These are phyloP conservation scores for Boletus pseudo-olivaceus DNA, from an alignment of 768 basidiomycete species.

Conservation along the genomic window DNA sequence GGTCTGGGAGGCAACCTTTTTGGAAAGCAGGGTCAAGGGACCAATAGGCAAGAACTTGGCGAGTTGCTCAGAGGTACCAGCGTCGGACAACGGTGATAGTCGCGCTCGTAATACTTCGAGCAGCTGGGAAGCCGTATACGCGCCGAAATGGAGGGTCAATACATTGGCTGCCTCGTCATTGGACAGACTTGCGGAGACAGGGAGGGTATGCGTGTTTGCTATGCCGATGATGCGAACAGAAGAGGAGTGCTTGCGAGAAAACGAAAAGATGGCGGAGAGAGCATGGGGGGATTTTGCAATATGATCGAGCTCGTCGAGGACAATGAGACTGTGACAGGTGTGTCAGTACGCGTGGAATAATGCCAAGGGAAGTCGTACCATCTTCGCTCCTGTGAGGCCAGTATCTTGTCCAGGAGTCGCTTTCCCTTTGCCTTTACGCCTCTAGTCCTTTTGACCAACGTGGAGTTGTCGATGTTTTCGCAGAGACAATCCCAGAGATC, in stretches of 20 bases:
- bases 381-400: slow-evolving; percentile 46
- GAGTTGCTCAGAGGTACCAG: slow-evolving; percentile 26
- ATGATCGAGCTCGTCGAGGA: slow-evolving; percentile 88
- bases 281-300: slow-evolving; percentile 59
- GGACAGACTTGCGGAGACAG: slow-evolving; percentile 45
- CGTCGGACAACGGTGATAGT: slow-evolving; percentile 48
- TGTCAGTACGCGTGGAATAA: slow-evolving; percentile 18
- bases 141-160: slow-evolving; percentile 73
- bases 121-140: slow-evolving; percentile 72
- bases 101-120: slow-evolving; percentile 65
- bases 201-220: slow-evolving; percentile 85
- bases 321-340: slow-evolving; percentile 50
- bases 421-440: slow-evolving; percentile 44
- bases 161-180: slow-evolving; percentile 39
- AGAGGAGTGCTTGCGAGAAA: slow-evolving; percentile 52
- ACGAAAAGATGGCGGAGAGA: slow-evolving; percentile 61
- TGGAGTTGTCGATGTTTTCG: slow-evolving; percentile 45
- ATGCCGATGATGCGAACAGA: slow-evolving; percentile 75
- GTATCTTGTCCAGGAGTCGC: slow-evolving; percentile 44
- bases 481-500: slow-evolving; percentile 66
- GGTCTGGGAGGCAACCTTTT: slow-evolving; percentile 77
- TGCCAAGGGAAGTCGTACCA: slow-evolving; percentile 37
- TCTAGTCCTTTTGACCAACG: slow-evolving; percentile 35
- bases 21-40: slow-evolving; percentile 66
- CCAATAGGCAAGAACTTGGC: slow-evolving; percentile 61